phyloP scores from a whole-genome alignment of 768 basidiomycete genomes.

The Suillus cothurnatus region DNA sequence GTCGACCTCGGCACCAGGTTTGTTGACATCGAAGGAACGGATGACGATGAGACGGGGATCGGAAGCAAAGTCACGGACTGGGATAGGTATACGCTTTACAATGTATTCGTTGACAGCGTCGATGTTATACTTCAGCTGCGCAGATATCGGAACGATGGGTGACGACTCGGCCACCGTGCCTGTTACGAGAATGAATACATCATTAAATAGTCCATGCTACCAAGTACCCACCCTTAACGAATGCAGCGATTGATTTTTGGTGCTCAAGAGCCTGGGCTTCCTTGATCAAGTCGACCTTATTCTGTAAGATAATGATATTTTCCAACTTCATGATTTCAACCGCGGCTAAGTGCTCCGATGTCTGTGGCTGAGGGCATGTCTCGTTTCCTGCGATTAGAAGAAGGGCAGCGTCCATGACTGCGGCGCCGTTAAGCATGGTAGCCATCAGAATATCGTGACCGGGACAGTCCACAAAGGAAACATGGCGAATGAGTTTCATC shows the following conservation, averaged over 20 bases:
- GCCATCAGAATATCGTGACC: slow-evolving; percentile 99
- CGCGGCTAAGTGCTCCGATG: slow-evolving; percentile 96
- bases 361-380: slow-evolving; percentile 98
- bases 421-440: slow-evolving; percentile 99
- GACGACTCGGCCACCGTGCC: slow-evolving; percentile 97
- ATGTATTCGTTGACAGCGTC: slow-evolving; percentile 99
- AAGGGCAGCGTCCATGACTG: slow-evolving; percentile 98
- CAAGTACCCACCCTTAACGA: slow-evolving; percentile 78
- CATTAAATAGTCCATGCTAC: background rate
- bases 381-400: slow-evolving; percentile 97
- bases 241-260: slow-evolving; percentile 92
- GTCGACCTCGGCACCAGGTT: slow-evolving; percentile 95
- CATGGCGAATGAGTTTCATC: slow-evolving; percentile 93
- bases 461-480: slow-evolving; percentile 97
- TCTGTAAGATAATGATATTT: slow-evolving; percentile 97
- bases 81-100: slow-evolving; percentile 94
- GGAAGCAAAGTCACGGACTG: slow-evolving; percentile 88
- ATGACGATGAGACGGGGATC: slow-evolving; percentile 96
- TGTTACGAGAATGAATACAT: slow-evolving; percentile 28
- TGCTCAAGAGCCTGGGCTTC: slow-evolving; percentile 94
- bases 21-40: slow-evolving; percentile 99
- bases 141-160: slow-evolving; percentile 98
- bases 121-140: slow-evolving; percentile 98
- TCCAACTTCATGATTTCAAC: slow-evolving; percentile 99
- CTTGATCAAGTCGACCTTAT: slow-evolving; percentile 98